Percentiles rank a stretch among this genome's conserved stretches.
These are phyloP conservation scores for Jaapia argillacea DNA, from an alignment of 768 basidiomycete genomes.

Conservation along the genomic window DNA sequence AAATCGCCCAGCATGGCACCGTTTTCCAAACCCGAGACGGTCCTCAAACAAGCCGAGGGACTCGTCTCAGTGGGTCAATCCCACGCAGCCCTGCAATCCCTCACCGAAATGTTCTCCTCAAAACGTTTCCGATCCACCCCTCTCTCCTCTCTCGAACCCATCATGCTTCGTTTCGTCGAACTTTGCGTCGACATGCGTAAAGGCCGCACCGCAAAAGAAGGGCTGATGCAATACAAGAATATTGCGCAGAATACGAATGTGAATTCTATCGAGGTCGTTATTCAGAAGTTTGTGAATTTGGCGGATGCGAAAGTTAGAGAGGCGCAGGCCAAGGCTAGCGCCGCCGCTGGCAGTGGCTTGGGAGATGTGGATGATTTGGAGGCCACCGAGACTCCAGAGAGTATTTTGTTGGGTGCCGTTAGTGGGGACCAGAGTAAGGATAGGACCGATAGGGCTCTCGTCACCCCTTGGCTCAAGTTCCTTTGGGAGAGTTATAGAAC, in stretches of 20 bases:
- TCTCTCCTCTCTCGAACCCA: slow-evolving; percentile 82
- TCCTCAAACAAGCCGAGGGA: slow-evolving; percentile 89
- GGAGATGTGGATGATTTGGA: slow-evolving; percentile 92
- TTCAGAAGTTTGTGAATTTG: slow-evolving; percentile 75
- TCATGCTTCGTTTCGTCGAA: slow-evolving; percentile 91
- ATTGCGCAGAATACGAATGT: slow-evolving; percentile 92
- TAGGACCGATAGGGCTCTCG: slow-evolving; percentile 86
- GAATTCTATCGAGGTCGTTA: slow-evolving; percentile 83
- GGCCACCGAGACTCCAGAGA: slow-evolving; percentile 90
- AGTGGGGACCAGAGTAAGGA: slow-evolving; percentile 88
- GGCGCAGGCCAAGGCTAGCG: slow-evolving; percentile 81
- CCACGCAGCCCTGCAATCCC: slow-evolving; percentile 80
- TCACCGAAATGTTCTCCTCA: slow-evolving; percentile 87
- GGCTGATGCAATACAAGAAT: slow-evolving; percentile 96
- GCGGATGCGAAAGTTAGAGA: slow-evolving; percentile 77
- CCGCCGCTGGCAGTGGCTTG: slow-evolving; percentile 42
- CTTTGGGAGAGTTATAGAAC: slow-evolving; percentile 99
- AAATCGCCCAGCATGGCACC: slow-evolving; percentile 82
- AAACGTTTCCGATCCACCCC: slow-evolving; percentile 94
- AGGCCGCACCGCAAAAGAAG: slow-evolving; percentile 89
- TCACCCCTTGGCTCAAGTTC: slow-evolving; percentile 97
- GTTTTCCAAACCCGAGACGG: slow-evolving; percentile 84
- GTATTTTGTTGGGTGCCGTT: slow-evolving; percentile 83
- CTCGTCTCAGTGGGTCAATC: slow-evolving; percentile 88
- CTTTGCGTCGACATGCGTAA: slow-evolving; percentile 94